A percentile compares a stretch with the other conserved stretches of the same genome.
phyloP scores from a whole-genome alignment of 208 protist species.

The Crithidia thermophila region DNA sequence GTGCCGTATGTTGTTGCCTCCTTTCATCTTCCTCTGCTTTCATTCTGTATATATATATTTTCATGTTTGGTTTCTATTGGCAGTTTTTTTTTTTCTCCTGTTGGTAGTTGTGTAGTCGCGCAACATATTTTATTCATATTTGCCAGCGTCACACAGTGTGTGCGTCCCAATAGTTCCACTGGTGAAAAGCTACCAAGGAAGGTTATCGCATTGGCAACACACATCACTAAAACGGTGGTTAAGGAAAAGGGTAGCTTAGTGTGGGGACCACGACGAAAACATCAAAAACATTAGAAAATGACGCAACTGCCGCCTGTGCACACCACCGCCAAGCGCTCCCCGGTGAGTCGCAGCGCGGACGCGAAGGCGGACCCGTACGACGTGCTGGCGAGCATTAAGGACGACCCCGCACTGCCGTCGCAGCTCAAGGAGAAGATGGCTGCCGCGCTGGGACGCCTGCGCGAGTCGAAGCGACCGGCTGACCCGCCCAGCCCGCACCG shows the following conservation, averaged over 20 bases:
- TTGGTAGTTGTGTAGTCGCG: too few relatives aligned
- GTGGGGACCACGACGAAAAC: too few relatives aligned
- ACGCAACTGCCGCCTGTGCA: conserved; percentile 24
- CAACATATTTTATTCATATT: too few relatives aligned
- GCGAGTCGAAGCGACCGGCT: background rate
- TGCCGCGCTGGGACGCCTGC: conserved; percentile 13
- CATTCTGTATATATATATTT: too few relatives aligned
- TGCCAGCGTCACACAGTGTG: background rate
- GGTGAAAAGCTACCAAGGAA: too few relatives aligned
- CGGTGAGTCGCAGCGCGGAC: conserved; percentile 13
- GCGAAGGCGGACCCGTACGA: conserved; percentile 22
- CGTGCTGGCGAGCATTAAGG: conserved; percentile 19
- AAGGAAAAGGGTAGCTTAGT: too few relatives aligned
- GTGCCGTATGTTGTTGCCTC: too few relatives aligned
- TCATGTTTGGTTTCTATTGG: too few relatives aligned
- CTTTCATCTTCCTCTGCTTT: too few relatives aligned
- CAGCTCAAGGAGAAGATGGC: conserved; percentile 25
- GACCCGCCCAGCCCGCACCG: conserved; percentile 3
- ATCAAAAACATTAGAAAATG: conserved; percentile 3
- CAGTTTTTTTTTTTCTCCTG: conserved; percentile 1
- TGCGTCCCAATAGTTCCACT: too few relatives aligned
- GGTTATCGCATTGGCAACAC: too few relatives aligned
- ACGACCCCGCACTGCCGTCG: conserved; percentile 25
- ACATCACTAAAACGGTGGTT: background rate
- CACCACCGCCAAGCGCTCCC: conserved; percentile 15